phyloP scores from a whole-genome alignment of 176 grass and related monocot genomes.

The Miscanthus lutarioriparius region DNA sequence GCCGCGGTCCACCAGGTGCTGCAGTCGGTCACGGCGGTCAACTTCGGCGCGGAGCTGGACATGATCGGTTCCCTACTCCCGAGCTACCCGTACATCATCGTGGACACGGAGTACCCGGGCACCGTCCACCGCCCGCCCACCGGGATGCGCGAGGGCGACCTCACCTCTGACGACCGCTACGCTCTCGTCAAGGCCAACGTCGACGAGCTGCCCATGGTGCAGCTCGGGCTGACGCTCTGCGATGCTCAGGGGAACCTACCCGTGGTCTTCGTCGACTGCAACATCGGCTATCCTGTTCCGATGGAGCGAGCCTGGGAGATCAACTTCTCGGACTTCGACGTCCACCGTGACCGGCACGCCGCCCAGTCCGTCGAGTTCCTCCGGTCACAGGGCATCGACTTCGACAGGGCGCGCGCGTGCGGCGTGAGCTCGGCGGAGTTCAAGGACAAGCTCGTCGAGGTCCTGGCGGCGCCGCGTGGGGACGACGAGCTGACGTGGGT shows the following conservation, averaged over 20 bases:
- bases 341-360: not conserved
- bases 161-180: not conserved
- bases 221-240: not conserved
- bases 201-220: not conserved
- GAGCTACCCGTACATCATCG: not conserved
- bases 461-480: not conserved
- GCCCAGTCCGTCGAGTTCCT: not conserved
- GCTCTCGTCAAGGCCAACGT: not conserved
- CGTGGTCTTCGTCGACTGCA: not conserved
- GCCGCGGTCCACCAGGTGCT: not conserved
- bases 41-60: not conserved
- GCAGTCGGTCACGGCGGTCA: not conserved
- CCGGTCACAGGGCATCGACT: not conserved
- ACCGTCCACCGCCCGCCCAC: not conserved
- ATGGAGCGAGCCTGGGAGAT: not conserved
- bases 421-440: slow-evolving; percentile 5
- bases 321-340: slow-evolving; percentile 2
- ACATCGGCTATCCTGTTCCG: not conserved
- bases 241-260: not conserved
- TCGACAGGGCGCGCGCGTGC: not conserved
- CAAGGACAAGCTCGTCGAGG: not conserved
- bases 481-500: not conserved
- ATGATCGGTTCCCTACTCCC: not conserved
- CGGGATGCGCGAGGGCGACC: not conserved
- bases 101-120: slow-evolving; percentile 4